These are phyloP conservation scores for Candida peoriensis DNA, from an alignment of 805 yeast genomes.

Conservation along the genomic window DNA sequence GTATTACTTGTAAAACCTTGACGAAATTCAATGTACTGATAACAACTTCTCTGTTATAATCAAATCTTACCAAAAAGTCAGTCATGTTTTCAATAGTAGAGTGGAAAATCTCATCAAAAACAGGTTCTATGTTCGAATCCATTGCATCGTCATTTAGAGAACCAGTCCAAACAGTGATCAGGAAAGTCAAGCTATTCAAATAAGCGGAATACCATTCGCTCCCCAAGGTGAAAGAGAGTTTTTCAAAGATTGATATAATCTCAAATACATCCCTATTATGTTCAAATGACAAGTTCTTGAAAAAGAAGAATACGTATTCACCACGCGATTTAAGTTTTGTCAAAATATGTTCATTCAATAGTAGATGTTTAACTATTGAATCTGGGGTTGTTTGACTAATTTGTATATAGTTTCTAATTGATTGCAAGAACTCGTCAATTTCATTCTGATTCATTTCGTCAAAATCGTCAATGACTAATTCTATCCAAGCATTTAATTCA, in stretches of 20 bases:
- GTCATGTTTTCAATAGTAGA: conserved; percentile 1
- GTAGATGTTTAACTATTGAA: conserved; percentile 4
- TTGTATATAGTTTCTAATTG: conserved; percentile 6
- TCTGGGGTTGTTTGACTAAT: conserved; percentile 8
- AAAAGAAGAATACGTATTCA: conserved; percentile 8
- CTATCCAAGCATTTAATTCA: conserved; percentile 11
- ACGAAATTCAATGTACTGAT: conserved; percentile 9
- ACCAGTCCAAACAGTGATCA: conserved; percentile 1
- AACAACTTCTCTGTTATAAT: conserved; percentile 7
- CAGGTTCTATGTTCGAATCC: background rate
- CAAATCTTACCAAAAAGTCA: background rate
- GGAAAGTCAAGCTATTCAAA: conserved; percentile 4
- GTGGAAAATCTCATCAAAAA: conserved; percentile 1
- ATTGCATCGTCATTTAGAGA: background rate
- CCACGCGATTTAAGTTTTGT: conserved; percentile 1
- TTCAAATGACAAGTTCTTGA: conserved; percentile 3
- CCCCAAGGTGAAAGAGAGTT: background rate
- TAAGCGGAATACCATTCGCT: conserved; percentile 9
- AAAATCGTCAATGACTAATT: conserved; percentile 7
- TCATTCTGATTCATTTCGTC: background rate
- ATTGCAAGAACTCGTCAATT: conserved; percentile 1
- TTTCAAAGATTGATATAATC: conserved; percentile 4
- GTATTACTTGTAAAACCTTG: conserved; percentile 13
- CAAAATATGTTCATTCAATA: conserved; percentile 6
- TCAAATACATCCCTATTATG: conserved; percentile 3